phyloP scores from a whole-genome alignment of 1,284 basidiomycete species.

The Gastroboletus turbinatus region DNA sequence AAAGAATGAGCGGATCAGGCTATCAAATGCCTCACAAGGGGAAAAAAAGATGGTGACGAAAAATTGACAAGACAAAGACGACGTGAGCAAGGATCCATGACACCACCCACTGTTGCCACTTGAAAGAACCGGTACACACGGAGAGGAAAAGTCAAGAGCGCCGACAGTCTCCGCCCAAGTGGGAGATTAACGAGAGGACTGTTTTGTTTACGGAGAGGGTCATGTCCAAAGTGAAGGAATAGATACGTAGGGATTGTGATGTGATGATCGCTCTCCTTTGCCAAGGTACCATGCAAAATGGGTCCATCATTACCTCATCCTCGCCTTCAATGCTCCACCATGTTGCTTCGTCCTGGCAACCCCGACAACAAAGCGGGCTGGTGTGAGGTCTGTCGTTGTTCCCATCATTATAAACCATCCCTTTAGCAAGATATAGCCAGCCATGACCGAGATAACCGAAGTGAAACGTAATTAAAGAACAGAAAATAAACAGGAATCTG shows the following conservation, averaged over 20 bases:
- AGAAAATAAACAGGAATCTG: slow-evolving; percentile 30
- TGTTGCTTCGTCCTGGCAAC: slow-evolving; percentile 11
- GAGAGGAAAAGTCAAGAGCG: slow-evolving; percentile 1
- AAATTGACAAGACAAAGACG: slow-evolving; percentile 2
- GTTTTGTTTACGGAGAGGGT: slow-evolving; percentile 19
- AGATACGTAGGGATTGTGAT: slow-evolving; percentile 34
- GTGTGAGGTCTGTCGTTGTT: slow-evolving; percentile 16
- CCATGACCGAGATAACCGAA: slow-evolving; percentile 26
- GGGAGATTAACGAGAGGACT: slow-evolving; percentile 21
- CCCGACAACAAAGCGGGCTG: slow-evolving; percentile 6
- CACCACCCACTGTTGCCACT: slow-evolving; percentile 3
- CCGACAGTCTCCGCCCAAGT: slow-evolving; percentile 3
- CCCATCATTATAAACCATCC: slow-evolving; percentile 22
- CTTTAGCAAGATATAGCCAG: slow-evolving; percentile 31
- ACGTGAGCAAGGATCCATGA: slow-evolving; percentile 9
- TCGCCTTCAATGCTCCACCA: slow-evolving; percentile 11
- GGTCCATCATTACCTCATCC: slow-evolving; percentile 21
- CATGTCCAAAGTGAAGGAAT: slow-evolving; percentile 33
- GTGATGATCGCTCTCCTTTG: slow-evolving; percentile 21
- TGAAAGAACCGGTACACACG: slow-evolving; percentile 1
- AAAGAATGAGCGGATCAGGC: slow-evolving; percentile 10
- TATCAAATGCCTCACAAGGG: slow-evolving; percentile 6
- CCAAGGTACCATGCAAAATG: slow-evolving; percentile 23
- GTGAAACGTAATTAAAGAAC: slow-evolving; percentile 28
- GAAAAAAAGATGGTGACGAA: slow-evolving; percentile 1